phyloP scores from a whole-genome alignment of 805 yeast species.

The Yamadazyma nakazawae region DNA sequence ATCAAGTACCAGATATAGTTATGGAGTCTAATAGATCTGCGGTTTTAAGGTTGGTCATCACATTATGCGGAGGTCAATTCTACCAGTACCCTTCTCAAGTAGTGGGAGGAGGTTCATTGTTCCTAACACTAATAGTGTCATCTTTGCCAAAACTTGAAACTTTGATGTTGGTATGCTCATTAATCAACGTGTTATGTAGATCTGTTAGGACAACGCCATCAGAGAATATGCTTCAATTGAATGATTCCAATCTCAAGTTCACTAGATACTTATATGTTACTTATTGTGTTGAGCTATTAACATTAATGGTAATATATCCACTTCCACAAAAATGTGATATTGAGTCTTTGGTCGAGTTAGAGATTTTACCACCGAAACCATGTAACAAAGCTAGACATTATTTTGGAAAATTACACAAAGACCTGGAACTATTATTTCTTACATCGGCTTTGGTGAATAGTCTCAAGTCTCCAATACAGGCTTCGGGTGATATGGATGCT shows the following conservation, averaged over 20 bases:
- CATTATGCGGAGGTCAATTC: conserved; percentile 59
- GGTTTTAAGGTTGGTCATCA: conserved; percentile 56
- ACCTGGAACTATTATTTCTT: conserved; percentile 51
- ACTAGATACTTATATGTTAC: conserved; percentile 48
- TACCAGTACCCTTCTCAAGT: conserved; percentile 45
- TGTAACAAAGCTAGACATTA: conserved; percentile 49
- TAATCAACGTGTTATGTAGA: conserved; percentile 61
- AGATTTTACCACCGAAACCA: conserved; percentile 27
- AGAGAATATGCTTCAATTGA: conserved; percentile 45
- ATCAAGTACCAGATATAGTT: conserved; percentile 22
- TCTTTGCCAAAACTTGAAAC: conserved; percentile 47
- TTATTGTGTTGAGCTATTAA: conserved; percentile 58
- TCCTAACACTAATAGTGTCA: conserved; percentile 52
- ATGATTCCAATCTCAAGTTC: conserved; percentile 21
- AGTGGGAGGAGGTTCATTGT: conserved; percentile 55
- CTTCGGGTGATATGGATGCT: conserved; percentile 12
- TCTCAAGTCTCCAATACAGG: conserved; percentile 43
- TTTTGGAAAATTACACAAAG: conserved; percentile 52
- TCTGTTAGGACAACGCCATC: conserved; percentile 37
- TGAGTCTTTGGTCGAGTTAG: background rate
- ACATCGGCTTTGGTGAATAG: conserved; percentile 47
- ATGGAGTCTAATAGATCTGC: conserved; percentile 67
- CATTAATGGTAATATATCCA: conserved; percentile 60
- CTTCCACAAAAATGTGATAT: conserved; percentile 38
- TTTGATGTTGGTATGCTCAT: conserved; percentile 59